Conservation (phyloP, 192 early-diverging fungal species). For the Obelidium mucronatum region DNA sequence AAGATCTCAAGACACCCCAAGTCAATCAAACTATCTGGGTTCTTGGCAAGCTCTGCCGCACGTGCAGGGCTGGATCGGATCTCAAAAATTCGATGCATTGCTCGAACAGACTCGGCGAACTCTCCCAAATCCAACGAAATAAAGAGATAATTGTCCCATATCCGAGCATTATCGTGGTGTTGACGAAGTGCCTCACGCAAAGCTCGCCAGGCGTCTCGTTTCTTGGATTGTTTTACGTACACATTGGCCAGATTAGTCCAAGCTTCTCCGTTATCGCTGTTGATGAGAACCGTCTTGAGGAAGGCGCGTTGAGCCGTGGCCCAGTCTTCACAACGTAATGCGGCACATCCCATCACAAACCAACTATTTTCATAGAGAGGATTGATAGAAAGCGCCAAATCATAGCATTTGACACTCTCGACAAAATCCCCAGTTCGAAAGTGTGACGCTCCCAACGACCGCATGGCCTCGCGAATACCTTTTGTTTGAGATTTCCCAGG, state of each 20-base stretch:
- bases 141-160: constrained; percentile 94
- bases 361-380: constrained; percentile 95
- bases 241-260: constrained; percentile 96
- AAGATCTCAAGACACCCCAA: constrained; percentile 79
- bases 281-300: constrained; percentile 22
- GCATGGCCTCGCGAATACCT: constrained; percentile 93
- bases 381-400: constrained; percentile 88
- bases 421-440: constrained; percentile 72
- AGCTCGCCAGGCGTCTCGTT: constrained; percentile 82
- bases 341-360: constrained; percentile 96
- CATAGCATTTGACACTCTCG: constrained; percentile 75
- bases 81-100: constrained; percentile 83
- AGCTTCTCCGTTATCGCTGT: constrained; percentile 83
- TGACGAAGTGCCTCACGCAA: constrained; percentile 82
- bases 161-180: constrained; percentile 84
- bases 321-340: constrained; percentile 82
- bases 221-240: constrained; percentile 74
- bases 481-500: constrained; percentile 87
- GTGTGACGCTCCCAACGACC: constrained; percentile 86
- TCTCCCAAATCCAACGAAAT: constrained; percentile 78
- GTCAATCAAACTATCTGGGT: constrained; percentile 66
- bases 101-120: constrained; percentile 82
- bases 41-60: constrained; percentile 50
- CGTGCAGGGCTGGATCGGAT: constrained; percentile 74
- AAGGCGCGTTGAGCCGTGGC: constrained; percentile 78